phyloP scores from a whole-genome alignment of 148 eudicot species.

The Salicornia ramosissima region DNA sequence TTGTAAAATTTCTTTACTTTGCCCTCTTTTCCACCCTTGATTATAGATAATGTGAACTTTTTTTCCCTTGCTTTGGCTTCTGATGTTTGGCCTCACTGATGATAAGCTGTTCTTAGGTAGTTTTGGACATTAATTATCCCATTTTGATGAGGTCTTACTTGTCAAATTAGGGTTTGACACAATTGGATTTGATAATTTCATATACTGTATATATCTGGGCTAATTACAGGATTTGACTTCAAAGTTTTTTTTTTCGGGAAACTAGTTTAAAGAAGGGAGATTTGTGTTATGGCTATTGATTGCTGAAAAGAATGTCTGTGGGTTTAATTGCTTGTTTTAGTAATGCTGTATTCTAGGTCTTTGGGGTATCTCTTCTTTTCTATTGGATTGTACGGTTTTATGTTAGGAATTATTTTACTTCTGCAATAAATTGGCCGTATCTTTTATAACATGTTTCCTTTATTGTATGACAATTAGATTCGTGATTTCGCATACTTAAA shows the following conservation, averaged over 20 bases:
- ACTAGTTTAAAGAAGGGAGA: neutral
- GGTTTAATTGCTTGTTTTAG: neutral
- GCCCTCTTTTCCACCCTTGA: neutral
- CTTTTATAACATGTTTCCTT: neutral
- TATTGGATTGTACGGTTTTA: neutral
- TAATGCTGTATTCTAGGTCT: too few relatives aligned
- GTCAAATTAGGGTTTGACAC: slow-evolving; percentile 2
- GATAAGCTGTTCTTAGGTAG: too few relatives aligned
- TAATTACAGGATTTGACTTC: neutral
- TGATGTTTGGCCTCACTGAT: neutral
- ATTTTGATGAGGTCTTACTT: slow-evolving; percentile 1
- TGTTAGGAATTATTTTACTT: neutral
- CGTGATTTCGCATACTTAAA: neutral
- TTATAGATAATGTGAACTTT: neutral
- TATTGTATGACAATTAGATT: neutral
- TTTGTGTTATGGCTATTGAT: neutral
- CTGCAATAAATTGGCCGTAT: neutral
- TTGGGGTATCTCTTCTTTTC: neutral
- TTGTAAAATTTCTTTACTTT: neutral
- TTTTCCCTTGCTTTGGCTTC: neutral
- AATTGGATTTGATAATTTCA: neutral
- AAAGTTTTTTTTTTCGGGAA: neutral
- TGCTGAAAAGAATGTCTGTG: neutral
- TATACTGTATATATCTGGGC: neutral
- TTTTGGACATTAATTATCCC: neutral